Base-by-base conservation (phyloP, 2,329 filamentous ascomycete species). In the Coniella vitis region DNA sequence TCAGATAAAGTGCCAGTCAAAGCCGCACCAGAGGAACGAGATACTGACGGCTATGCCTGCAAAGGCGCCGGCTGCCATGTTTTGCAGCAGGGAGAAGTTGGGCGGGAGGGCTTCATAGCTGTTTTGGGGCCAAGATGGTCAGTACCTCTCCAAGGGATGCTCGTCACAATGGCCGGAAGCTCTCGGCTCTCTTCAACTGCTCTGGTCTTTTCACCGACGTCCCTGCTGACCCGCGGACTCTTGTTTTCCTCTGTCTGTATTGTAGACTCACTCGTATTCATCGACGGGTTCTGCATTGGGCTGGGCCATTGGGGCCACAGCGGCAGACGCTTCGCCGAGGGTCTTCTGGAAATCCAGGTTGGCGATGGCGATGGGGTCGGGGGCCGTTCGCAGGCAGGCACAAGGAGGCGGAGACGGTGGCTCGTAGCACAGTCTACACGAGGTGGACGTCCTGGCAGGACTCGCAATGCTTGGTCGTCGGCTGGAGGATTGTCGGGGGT, bases 21-120 rank as follows among this genome's bases (percentile, higher is more conserved):
- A 38, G 31, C 12, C 17, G 17, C 37, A 21, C n/a, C n/a, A 35
- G 34, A 44, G 19, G 12, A 14, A 7, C 19, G 12, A 9, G 20
- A 35, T 58, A 64, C 84, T 60, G 83, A 94, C 89, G 61, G 90
- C 89, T 70, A 96, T 94, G 60, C 93, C 93, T 52, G 93, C 93
- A 70, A 97, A 96, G 58, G 93, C 93, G 66, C 93, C 93, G 48
- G 93, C 93, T 55, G 84, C 74, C 90, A 97, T 96, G 70, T 97
- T 98, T 66, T 93, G 89, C 57, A 86, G 72, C 63, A 97, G 78
- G 60, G 90, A 93, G 75, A 95, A 95, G 70, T 95, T 95, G 57
- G 90, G 87, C 56, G 91, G 90, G 50, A 98, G 81, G 57, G 85
- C 84, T 78, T 97, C 91, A 79, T 97, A 97, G 71, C 80, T 84